Conservation (phyloP, 768 basidiomycete species). For the Kwoniella heveanensis region DNA sequence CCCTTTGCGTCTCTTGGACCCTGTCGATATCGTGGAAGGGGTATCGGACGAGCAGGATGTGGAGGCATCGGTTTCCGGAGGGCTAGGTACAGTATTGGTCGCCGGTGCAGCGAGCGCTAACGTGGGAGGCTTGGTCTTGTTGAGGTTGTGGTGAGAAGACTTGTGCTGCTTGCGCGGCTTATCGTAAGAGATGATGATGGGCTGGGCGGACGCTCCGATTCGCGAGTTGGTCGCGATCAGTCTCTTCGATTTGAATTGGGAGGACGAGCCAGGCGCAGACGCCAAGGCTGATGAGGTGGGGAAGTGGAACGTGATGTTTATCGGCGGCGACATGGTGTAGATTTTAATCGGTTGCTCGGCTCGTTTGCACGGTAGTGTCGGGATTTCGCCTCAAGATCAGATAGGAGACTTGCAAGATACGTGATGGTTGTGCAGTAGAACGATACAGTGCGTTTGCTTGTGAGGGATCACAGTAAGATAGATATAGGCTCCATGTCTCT, state of each 20-base stretch:
- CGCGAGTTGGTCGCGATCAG: slow-evolving; percentile 15
- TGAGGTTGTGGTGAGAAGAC: not conserved
- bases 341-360: not conserved
- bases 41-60: slow-evolving; percentile 2
- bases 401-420: not conserved
- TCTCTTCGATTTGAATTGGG: slow-evolving; percentile 8
- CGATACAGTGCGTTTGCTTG: too few species aligned
- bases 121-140: not conserved
- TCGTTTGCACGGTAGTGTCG: too few species aligned
- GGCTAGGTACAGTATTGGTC: slow-evolving; percentile 4
- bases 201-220: slow-evolving; percentile 6
- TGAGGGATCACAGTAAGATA: too few species aligned
- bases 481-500: not conserved
- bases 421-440: too few species aligned
- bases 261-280: not conserved
- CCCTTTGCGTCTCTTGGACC: slow-evolving; percentile 27
- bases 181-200: slow-evolving; percentile 11
- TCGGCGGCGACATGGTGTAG: slow-evolving; percentile 25
- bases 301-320: slow-evolving; percentile 24
- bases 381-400: not conserved
- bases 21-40: slow-evolving; percentile 2
- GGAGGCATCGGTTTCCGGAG: slow-evolving; percentile 6
- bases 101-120: not conserved
- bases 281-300: slow-evolving; percentile 7
- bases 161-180: slow-evolving; percentile 1